A percentile compares a stretch with the other conserved stretches of the same genome.
Evolutionary conservation across 768 basidiomycete genomes (phyloP).

Genomic region (Mycena albidolilacea): DNA sequence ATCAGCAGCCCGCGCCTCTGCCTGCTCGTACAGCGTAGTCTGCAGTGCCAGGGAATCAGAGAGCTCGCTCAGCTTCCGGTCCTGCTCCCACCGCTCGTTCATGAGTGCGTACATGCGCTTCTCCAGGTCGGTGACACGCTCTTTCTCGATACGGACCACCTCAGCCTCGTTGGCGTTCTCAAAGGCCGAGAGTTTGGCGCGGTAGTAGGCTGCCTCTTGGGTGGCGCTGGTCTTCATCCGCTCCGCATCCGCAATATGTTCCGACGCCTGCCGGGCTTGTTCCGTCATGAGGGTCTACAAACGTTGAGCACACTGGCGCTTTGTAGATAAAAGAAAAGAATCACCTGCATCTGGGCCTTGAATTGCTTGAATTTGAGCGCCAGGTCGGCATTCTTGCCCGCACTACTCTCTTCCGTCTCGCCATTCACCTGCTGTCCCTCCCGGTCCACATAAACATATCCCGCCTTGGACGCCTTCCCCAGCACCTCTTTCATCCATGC

Average conservation of each 20-base stretch:
- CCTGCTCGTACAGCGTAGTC: constrained; percentile 82
- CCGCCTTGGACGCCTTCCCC: constrained; percentile 79
- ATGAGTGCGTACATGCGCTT: constrained; percentile 73
- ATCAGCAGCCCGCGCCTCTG: constrained; percentile 83
- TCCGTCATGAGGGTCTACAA: constrained; percentile 77
- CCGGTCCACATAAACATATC: constrained; percentile 77
- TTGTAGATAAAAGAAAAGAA: constrained; percentile 40
- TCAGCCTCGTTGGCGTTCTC: constrained; percentile 81
- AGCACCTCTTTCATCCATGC: constrained; percentile 90
- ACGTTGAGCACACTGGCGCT: constrained; percentile 24
- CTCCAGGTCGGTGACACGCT: constrained; percentile 84
- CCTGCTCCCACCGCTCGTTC: constrained; percentile 74
- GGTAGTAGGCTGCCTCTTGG: constrained; percentile 96
- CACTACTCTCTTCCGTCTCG: constrained; percentile 57
- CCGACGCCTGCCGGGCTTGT: constrained; percentile 84
- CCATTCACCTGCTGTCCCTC: constrained; percentile 61
- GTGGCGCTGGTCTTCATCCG: constrained; percentile 82
- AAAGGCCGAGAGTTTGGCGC: constrained; percentile 92
- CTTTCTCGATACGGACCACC: constrained; percentile 78
- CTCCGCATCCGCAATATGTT: constrained; percentile 85
- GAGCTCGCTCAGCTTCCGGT: constrained; percentile 81
- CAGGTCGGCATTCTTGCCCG: constrained; percentile 75
- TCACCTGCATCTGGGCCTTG: constrained; percentile 88
- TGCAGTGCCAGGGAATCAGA: constrained; percentile 82
- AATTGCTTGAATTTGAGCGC: constrained; percentile 90